phyloP scores from a whole-genome alignment of 768 basidiomycete species.

The Hygrophoropsis aurantiaca region DNA sequence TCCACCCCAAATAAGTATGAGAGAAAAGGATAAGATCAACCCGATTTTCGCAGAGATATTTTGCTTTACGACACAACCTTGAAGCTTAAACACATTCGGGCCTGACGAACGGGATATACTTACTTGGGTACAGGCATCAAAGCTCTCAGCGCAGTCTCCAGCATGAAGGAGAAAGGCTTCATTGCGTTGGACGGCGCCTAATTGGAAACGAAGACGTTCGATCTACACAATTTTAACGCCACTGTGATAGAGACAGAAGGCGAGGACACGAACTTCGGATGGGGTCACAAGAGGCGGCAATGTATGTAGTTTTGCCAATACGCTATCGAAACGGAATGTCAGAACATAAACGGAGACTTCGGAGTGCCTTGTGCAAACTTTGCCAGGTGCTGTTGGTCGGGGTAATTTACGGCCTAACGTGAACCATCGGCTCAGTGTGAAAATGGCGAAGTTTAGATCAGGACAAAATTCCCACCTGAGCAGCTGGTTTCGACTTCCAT shows the following conservation, averaged over 20 bases:
- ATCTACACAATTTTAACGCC: conserved; percentile 49
- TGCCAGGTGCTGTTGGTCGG: conserved; percentile 58
- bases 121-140: conserved; percentile 87
- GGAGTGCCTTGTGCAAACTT: conserved; percentile 37
- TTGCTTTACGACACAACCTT: conserved; percentile 46
- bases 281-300: conserved; percentile 93
- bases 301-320: conserved; percentile 71
- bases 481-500: conserved; percentile 76
- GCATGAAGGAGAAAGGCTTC: conserved; percentile 95
- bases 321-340: conserved; percentile 40
- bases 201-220: conserved; percentile 78
- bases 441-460: neutral
- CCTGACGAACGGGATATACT: conserved; percentile 19
- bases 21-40: conserved; percentile 90
- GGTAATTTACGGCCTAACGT: conserved; percentile 66
- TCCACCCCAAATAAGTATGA: conserved; percentile 93
- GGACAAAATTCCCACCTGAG: conserved; percentile 52
- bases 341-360: conserved; percentile 1
- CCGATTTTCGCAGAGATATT: conserved; percentile 88
- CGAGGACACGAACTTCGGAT: conserved; percentile 67
- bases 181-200: conserved; percentile 77
- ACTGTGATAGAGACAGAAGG: conserved; percentile 14
- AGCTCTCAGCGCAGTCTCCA: conserved; percentile 97
- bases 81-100: conserved; percentile 12
- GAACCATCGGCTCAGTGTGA: conserved; percentile 2